phyloP scores from a whole-genome alignment of 1,139 yeast species.

The Wickerhamiella infanticola region DNA sequence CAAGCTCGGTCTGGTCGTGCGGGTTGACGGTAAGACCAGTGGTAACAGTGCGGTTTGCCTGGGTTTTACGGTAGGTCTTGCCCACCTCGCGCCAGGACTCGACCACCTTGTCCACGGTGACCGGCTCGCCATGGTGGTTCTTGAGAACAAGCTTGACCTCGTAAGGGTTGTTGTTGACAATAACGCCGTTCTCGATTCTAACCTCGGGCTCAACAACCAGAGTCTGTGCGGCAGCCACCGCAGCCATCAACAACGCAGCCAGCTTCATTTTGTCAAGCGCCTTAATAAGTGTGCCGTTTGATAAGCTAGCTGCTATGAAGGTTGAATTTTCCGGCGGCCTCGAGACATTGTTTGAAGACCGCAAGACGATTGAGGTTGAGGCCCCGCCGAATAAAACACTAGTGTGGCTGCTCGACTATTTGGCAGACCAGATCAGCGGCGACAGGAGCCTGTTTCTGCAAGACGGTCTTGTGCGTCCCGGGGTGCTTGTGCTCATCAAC shows the following conservation, averaged over 20 bases:
- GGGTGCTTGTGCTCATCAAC: constrained; percentile 77
- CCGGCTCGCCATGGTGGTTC: not conserved
- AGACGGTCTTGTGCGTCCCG: constrained; percentile 67
- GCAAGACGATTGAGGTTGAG: constrained; percentile 30
- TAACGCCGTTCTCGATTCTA: not conserved
- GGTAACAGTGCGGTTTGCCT: not conserved
- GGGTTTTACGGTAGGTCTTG: not conserved
- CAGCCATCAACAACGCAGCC: not conserved
- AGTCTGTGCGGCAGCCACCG: constrained; percentile 1
- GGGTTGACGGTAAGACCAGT: not conserved
- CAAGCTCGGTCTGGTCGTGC: constrained; percentile 1
- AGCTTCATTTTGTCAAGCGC: not conserved
- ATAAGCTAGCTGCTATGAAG: constrained; percentile 9
- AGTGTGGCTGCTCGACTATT: constrained; percentile 40
- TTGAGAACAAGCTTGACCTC: not conserved
- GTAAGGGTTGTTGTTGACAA: not conserved
- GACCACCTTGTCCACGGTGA: not conserved
- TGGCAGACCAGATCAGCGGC: constrained; percentile 41
- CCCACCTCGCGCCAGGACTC: not conserved
- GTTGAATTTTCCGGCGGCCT: constrained; percentile 43
- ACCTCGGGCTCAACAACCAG: not conserved
- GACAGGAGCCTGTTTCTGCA: constrained; percentile 63
- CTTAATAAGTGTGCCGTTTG: not conserved
- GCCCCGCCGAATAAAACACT: constrained; percentile 34
- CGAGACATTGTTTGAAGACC: constrained; percentile 45